Evolutionary conservation across 257 asterid genomes (phyloP).

Genomic region (Lycium ferocissimum): DNA sequence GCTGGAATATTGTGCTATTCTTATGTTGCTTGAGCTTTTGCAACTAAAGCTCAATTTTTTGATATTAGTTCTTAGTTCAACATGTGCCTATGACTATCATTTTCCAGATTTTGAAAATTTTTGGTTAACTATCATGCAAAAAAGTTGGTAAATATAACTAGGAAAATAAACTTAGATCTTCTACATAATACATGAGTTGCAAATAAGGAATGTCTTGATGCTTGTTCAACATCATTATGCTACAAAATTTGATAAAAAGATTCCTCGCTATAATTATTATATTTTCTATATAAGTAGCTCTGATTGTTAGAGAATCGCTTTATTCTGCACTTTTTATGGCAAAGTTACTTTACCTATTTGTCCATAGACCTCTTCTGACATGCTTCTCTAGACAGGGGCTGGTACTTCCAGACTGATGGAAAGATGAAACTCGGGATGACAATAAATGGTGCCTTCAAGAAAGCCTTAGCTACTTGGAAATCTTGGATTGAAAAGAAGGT

Average conservation of each 20-base stretch:
- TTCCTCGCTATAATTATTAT: background rate
- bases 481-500: constrained; percentile 75
- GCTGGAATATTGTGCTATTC: background rate
- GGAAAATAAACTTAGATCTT: background rate
- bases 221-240: constrained; percentile 1
- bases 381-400: constrained; percentile 86
- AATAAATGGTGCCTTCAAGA: constrained; percentile 63
- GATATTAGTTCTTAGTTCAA: background rate
- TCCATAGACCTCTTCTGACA: constrained; percentile 48
- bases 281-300: background rate
- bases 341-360: constrained; percentile 13
- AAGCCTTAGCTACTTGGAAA: constrained; percentile 78
- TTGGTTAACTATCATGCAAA: background rate
- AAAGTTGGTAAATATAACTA: background rate
- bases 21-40: background rate
- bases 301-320: background rate
- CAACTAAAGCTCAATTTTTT: background rate
- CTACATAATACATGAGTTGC: background rate
- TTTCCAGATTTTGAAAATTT: background rate
- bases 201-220: constrained; percentile 3
- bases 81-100: background rate
- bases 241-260: background rate
- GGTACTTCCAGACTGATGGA: constrained; percentile 90
- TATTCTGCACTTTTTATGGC: background rate
- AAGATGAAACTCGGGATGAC: constrained; percentile 87